A percentile compares a stretch with the other conserved stretches of the same genome.
Evolutionary conservation across 2,329 filamentous ascomycete genomes (phyloP).

Genomic region (Aureobasidium melanogenum): DNA sequence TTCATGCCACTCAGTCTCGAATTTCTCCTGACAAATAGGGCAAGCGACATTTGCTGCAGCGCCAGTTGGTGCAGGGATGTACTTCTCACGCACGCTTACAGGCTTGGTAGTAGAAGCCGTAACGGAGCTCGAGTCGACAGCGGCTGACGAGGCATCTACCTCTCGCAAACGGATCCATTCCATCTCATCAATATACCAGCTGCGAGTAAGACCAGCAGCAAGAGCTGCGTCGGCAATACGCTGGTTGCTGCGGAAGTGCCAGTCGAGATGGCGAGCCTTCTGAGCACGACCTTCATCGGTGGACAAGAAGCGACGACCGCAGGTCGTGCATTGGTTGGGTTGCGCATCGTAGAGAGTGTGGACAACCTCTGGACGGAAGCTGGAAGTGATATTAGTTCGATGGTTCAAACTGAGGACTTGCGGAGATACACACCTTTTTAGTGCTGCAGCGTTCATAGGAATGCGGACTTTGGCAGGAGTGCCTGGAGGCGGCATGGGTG

Average conservation of each 20-base stretch:
- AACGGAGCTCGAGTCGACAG: constrained; percentile 28
- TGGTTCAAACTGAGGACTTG: background rate
- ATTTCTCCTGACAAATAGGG: constrained; percentile 91
- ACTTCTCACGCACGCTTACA: constrained; percentile 55
- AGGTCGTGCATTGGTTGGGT: constrained; percentile 83
- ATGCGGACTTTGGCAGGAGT: constrained; percentile 14
- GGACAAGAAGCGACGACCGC: constrained; percentile 74
- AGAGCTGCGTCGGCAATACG: constrained; percentile 70
- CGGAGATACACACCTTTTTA: constrained; percentile 19
- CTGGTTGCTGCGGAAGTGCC: constrained; percentile 93
- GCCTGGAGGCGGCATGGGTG: background rate
- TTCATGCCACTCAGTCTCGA: constrained; percentile 85
- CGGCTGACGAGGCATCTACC: constrained; percentile 51
- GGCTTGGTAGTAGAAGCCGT: constrained; percentile 23
- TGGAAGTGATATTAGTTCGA: constrained; percentile 26
- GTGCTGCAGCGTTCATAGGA: constrained; percentile 21
- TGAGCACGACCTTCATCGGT: constrained; percentile 71
- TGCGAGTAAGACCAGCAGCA: constrained; percentile 79
- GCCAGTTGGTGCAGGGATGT: constrained; percentile 62
- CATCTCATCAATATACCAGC: constrained; percentile 88
- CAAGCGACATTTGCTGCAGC: constrained; percentile 70
- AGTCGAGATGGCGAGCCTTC: constrained; percentile 91
- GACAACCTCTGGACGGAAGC: constrained; percentile 66
- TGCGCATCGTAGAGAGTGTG: constrained; percentile 68
- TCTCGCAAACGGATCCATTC: constrained; percentile 89